Percentiles rank a stretch among this genome's conserved stretches.
phyloP scores from a whole-genome alignment of 2,329 filamentous ascomycete species.

The Pestalotiopsis sp. region DNA sequence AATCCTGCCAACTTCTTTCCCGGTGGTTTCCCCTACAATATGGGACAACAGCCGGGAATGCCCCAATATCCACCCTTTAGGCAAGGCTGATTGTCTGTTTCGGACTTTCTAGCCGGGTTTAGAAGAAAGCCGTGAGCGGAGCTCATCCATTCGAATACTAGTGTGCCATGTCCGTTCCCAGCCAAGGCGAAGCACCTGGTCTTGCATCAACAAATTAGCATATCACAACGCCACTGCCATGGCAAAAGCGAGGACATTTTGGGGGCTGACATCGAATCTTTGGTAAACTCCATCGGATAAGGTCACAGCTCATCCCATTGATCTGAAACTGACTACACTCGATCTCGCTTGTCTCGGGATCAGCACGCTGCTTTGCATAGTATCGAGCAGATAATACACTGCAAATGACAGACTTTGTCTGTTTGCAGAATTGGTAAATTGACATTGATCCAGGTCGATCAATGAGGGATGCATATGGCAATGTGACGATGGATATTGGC shows the following conservation, averaged over 20 bases:
- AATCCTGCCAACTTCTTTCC: conserved; percentile 1
- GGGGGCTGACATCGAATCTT: neutral
- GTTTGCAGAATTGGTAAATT: neutral
- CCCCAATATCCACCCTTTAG: conserved; percentile 3
- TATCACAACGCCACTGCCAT: neutral
- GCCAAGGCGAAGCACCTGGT: neutral
- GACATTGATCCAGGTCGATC: neutral
- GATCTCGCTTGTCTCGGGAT: neutral
- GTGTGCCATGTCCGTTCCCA: neutral
- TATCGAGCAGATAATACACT: neutral
- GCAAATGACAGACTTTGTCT: neutral
- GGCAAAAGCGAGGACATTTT: neutral
- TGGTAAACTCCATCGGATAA: neutral
- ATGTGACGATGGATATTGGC: neutral
- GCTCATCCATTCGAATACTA: neutral
- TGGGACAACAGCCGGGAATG: conserved; percentile 1
- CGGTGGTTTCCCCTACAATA: conserved; percentile 4
- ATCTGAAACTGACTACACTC: too few species aligned
- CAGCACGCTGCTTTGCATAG: neutral
- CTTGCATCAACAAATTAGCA: neutral
- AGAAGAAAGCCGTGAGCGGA: neutral
- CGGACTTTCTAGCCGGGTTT: neutral
- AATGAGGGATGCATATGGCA: neutral
- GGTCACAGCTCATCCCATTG: too few species aligned
- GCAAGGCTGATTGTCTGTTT: neutral